Base-by-base conservation (phyloP, 2,329 filamentous ascomycete species). In the Fusarium robinianum region DNA sequence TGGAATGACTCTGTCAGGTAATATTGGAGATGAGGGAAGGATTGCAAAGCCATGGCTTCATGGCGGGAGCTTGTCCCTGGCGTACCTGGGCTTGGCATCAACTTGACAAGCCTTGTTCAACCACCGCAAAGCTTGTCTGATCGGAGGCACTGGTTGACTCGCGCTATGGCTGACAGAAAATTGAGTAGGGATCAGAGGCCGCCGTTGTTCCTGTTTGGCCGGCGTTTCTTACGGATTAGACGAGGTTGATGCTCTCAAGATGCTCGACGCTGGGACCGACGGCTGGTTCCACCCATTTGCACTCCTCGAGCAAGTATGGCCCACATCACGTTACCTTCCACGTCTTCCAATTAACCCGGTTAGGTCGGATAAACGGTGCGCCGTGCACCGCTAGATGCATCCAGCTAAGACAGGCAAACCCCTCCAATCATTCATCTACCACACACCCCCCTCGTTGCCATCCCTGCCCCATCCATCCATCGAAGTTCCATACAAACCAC, bases 301-400 rank as follows among this genome's bases (percentile, higher is more conserved):
- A 43, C 41, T 23, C 51, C 51, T 51, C 51, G 26, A 7, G 10
- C 23, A 32, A n/a, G n/a, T n/a, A n/a, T n/a, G 40, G 26, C 29
- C 38, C 46, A 51, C 46, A 55, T 54, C 51, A 54, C 51, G 51
- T 55, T 54, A 54, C 51, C 31, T 55, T 32, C 30, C 51, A 48
- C 52, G 41, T 22, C 30, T 52, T 41, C 21, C 50, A n/a, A n/a
- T n/a, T n/a, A n/a, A n/a, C n/a, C n/a, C n/a, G n/a, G n/a, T n/a
- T n/a, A n/a, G n/a, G n/a, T n/a, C 51, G 42, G 40, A 42, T 42
- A 23, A 42, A 42, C 32, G 31, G 40, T 42, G 8, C 19, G 40
- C 40, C 41, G 32, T 21, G 41, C 41, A 32, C 41, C 41, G 19
- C 33, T 43, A 12, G 32, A 43, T 25, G 36, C 40, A 37, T 25